phyloP scores from a whole-genome alignment of 768 basidiomycete genomes.

The Suillus cothurnatus region DNA sequence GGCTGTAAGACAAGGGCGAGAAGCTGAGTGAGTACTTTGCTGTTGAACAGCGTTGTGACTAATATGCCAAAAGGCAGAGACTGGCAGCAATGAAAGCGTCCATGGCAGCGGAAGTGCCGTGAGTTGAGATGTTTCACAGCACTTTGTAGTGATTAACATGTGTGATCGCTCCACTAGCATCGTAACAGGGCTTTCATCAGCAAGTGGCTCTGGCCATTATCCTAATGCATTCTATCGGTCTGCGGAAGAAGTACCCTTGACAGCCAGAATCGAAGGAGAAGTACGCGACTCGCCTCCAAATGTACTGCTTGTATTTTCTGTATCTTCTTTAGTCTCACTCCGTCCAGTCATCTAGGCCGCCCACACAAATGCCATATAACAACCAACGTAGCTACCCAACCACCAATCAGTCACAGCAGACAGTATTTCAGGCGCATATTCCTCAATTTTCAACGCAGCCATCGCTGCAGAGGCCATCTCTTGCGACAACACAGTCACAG shows the following conservation, averaged over 20 bases:
- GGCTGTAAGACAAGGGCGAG: constrained; percentile 44
- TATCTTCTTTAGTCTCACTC: background rate
- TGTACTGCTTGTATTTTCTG: constrained; percentile 1
- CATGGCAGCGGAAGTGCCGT: background rate
- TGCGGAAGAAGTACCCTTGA: constrained; percentile 24
- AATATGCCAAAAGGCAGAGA: constrained; percentile 18
- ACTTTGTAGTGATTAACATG: background rate
- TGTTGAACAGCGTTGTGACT: constrained; percentile 6
- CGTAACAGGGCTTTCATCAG: background rate
- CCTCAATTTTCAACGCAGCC: background rate
- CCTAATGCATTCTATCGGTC: background rate
- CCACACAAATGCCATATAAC: background rate
- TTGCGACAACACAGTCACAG: constrained; percentile 11
- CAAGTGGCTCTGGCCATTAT: background rate
- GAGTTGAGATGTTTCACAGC: background rate
- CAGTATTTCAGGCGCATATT: background rate
- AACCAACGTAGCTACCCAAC: background rate
- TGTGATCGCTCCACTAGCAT: background rate
- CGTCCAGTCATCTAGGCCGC: constrained; percentile 7
- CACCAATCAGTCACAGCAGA: background rate
- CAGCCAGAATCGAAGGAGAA: constrained; percentile 38
- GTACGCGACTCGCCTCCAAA: background rate
- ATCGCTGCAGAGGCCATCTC: background rate
- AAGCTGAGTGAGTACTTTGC: constrained; percentile 42
- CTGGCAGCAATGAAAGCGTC: constrained; percentile 15